Conservation (phyloP, 352 stramenopile genomes). For the Pythium scleroteichum region DNA sequence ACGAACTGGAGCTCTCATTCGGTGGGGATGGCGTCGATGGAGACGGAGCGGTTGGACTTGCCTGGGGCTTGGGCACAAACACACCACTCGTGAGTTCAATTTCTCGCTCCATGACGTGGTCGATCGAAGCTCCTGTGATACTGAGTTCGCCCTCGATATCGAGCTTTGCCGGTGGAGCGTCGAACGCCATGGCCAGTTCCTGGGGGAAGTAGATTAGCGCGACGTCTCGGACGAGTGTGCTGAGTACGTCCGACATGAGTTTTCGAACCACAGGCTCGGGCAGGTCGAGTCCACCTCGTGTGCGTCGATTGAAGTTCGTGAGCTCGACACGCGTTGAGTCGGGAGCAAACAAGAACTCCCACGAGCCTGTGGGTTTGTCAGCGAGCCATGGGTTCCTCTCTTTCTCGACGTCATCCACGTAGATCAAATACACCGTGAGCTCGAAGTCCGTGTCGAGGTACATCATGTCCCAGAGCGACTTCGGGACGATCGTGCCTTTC, state of each 20-base stretch:
- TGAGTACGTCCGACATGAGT: conserved; percentile 66
- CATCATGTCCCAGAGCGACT: conserved; percentile 80
- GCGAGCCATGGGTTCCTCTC: conserved; percentile 27
- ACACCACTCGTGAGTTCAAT: conserved; percentile 31
- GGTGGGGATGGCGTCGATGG: conserved; percentile 8
- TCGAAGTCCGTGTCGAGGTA: conserved; percentile 75
- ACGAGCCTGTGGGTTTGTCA: conserved; percentile 41
- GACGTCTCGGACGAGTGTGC: conserved; percentile 58
- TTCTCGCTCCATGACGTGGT: conserved; percentile 57
- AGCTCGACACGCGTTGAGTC: conserved; percentile 67
- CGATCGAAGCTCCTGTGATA: conserved; percentile 54
- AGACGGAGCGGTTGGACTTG: background rate
- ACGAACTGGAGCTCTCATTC: background rate
- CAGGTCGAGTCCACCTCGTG: conserved; percentile 69
- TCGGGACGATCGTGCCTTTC: conserved; percentile 73
- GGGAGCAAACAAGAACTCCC: conserved; percentile 61
- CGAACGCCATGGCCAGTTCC: conserved; percentile 60
- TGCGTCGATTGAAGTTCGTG: conserved; percentile 62
- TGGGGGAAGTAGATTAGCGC: conserved; percentile 64
- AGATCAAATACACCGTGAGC: conserved; percentile 55
- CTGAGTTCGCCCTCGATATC: conserved; percentile 60
- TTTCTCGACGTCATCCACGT: conserved; percentile 56
- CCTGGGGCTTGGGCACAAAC: background rate
- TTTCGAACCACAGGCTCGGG: conserved; percentile 72
- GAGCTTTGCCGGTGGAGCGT: conserved; percentile 52